Evolutionary conservation across 306 rosid genomes (phyloP), one percentile per base, ranked within the genome.

Genomic region (Citrullus colocynthis): DNA sequence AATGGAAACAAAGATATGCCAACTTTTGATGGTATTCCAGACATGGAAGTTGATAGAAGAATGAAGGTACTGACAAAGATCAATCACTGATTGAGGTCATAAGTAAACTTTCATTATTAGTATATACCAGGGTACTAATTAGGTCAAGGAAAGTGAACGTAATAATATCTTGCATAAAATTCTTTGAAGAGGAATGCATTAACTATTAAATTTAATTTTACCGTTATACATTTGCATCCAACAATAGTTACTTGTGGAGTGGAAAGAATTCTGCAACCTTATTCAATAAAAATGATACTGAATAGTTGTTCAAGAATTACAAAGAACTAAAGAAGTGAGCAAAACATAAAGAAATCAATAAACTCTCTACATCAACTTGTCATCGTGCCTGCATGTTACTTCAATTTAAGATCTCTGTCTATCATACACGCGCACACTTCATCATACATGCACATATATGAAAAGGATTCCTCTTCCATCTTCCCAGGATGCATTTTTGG

Each of bases 1-100:
- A 89, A 88, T 84, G 99, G 96, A 84, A 89, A 86, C 83, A 89
- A 83, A 88, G 99, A 96, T 80, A 73, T 87, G 10, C 83, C 88
- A 74, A 49, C 82, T 82, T 87, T 89, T 81, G 99, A 96, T 87
- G 97, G 97, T 79, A 87, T 91, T 93, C 83, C 93, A 49, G 99
- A 96, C 82, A 82, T 86, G 32, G 99, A 96, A 82, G 91, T 91
- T 78, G 98, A 92, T 79, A 91, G 91, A 84, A 87, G 93, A 78
- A 82, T 92, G 45, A 96, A 92, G 99, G 99, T 92, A 88, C 57
- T 78, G 72, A 69, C 51, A 63, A 61, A 76, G 59, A 74, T 62
- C 58, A 75, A 64, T 66, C 75, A 51, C 64, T 74, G 59, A 32
- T 78, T 10, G 75, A 37, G 55, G 75, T 79, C 9, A 17, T 57